phyloP scores from a whole-genome alignment of 805 yeast species.

The Saturnispora saitoi region DNA sequence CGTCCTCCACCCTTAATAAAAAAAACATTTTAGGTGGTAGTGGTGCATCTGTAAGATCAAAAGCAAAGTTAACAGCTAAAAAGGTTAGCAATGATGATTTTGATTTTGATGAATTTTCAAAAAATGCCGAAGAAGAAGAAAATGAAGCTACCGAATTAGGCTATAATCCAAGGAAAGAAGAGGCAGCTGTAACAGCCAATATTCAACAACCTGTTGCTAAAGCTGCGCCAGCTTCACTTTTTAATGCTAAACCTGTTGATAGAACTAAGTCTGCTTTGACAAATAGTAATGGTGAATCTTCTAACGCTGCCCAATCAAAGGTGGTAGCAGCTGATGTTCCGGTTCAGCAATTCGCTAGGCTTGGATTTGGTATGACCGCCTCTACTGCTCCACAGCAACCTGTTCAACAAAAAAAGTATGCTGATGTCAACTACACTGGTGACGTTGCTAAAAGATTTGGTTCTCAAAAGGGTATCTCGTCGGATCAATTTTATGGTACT shows the following conservation, averaged over 20 bases:
- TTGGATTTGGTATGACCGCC: constrained; percentile 85
- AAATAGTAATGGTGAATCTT: background rate
- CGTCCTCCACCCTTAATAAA: constrained; percentile 14
- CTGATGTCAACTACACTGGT: constrained; percentile 52
- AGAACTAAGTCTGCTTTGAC: constrained; percentile 2
- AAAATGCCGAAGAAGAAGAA: constrained; percentile 75
- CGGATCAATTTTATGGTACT: constrained; percentile 90
- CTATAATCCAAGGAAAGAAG: constrained; percentile 34
- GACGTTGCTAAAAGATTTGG: constrained; percentile 75
- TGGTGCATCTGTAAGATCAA: constrained; percentile 35
- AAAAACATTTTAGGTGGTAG: constrained; percentile 32
- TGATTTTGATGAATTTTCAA: constrained; percentile 56
- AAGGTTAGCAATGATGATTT: constrained; percentile 43
- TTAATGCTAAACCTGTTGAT: constrained; percentile 1
- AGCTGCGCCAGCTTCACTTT: constrained; percentile 17
- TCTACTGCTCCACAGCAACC: constrained; percentile 40
- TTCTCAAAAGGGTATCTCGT: constrained; percentile 85
- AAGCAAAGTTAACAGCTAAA: constrained; percentile 50
- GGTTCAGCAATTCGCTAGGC: constrained; percentile 65
- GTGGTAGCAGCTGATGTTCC: constrained; percentile 34
- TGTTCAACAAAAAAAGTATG: constrained; percentile 20
- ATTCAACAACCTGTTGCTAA: constrained; percentile 18
- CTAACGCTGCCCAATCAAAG: background rate
- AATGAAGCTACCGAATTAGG: constrained; percentile 54
- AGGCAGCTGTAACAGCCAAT: constrained; percentile 8